phyloP scores from a whole-genome alignment of 1,139 yeast species.

The Nakaseomyces sp. region DNA sequence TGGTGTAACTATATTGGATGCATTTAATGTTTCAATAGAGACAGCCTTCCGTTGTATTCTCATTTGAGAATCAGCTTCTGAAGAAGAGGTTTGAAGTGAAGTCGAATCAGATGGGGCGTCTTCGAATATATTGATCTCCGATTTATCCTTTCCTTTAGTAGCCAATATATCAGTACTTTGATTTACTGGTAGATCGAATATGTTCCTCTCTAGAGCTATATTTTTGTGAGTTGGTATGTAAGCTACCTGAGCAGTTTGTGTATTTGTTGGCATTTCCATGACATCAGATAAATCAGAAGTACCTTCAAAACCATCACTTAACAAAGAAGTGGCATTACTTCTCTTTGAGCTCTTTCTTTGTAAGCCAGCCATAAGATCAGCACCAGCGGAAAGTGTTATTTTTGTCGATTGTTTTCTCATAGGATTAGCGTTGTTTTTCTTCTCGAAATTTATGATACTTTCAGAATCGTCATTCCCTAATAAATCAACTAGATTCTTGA shows the following conservation, averaged over 20 bases:
- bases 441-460: constrained; percentile 5
- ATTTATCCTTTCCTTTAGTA: background rate
- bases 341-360: constrained; percentile 5
- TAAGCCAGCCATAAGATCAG: constrained; percentile 12
- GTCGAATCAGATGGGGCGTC: constrained; percentile 25
- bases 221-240: constrained; percentile 9
- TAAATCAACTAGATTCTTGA: constrained; percentile 22
- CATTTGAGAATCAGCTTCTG: constrained; percentile 17
- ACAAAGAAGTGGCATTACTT: background rate
- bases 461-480: constrained; percentile 10
- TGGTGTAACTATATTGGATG: constrained; percentile 25
- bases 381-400: constrained; percentile 12
- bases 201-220: background rate
- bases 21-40: constrained; percentile 29
- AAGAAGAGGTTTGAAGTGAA: constrained; percentile 20
- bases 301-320: constrained; percentile 11
- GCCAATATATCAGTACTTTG: background rate
- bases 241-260: constrained; percentile 26
- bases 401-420: constrained; percentile 16
- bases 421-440: constrained; percentile 6
- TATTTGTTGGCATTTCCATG: constrained; percentile 24
- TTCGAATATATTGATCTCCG: constrained; percentile 24
- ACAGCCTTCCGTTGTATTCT: constrained; percentile 27
- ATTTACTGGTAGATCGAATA: background rate
- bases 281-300: constrained; percentile 26